These are phyloP conservation scores for Fusarium buxicola DNA, from an alignment of 2,329 filamentous ascomycete species.

Conservation along the genomic window DNA sequence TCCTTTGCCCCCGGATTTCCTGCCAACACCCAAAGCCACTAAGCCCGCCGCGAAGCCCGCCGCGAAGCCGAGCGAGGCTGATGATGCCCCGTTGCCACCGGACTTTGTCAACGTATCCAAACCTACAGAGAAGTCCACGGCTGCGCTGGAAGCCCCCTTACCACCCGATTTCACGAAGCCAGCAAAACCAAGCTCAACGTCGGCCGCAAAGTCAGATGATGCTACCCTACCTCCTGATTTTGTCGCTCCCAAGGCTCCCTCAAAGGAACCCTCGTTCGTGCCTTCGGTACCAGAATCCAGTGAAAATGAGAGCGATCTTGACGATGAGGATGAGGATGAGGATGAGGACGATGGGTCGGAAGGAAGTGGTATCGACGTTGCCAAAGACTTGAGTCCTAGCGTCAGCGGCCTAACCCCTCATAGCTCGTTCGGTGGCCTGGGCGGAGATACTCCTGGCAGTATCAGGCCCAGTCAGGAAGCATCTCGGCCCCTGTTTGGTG, in stretches of 20 bases:
- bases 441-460: slow-evolving; percentile 51
- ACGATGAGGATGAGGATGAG: slow-evolving; percentile 53
- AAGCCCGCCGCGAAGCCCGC: no score
- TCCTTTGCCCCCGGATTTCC: slow-evolving; percentile 59
- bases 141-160: slow-evolving; percentile 22
- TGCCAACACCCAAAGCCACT: slow-evolving; percentile 38
- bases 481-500: slow-evolving; percentile 64
- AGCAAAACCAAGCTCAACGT: slow-evolving; percentile 29
- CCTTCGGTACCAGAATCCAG: slow-evolving; percentile 52
- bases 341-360: slow-evolving; percentile 64
- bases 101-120: slow-evolving; percentile 45
- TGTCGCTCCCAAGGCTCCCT: slow-evolving; percentile 47
- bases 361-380: slow-evolving; percentile 73
- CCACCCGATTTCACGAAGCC: slow-evolving; percentile 30
- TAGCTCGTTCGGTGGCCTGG: slow-evolving; percentile 67
- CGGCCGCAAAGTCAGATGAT: slow-evolving; percentile 47
- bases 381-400: slow-evolving; percentile 70
- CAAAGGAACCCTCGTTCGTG: slow-evolving; percentile 48
- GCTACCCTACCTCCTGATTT: slow-evolving; percentile 57
- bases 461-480: slow-evolving; percentile 57
- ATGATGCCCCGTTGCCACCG: slow-evolving; percentile 49
- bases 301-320: slow-evolving; percentile 55
- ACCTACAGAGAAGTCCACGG: slow-evolving; percentile 22
- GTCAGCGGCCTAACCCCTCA: slow-evolving; percentile 62
- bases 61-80: slow-evolving; percentile 20